phyloP scores from a whole-genome alignment of 2,329 filamentous ascomycete genomes.

The Rugonectria rugulosa region DNA sequence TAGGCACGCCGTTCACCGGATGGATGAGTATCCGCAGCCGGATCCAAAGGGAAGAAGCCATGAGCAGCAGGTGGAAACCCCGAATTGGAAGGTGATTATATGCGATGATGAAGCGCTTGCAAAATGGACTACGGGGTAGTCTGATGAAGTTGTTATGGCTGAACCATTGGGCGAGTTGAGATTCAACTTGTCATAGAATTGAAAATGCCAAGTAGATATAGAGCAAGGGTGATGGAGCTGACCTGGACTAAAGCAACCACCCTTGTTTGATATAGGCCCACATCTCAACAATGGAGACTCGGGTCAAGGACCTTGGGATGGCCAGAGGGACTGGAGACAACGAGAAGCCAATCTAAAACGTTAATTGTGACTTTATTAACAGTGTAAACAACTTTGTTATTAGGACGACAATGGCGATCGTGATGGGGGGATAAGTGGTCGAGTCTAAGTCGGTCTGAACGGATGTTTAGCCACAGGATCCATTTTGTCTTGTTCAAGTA shows the following conservation, averaged over 20 bases:
- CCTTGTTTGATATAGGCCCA: not conserved
- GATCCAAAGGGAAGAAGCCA: not conserved
- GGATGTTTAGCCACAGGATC: too few relatives aligned
- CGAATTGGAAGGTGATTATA: constrained; percentile 10
- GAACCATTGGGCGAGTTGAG: not conserved
- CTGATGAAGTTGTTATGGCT: constrained; percentile 1
- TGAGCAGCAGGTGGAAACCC: not conserved
- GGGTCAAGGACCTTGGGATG: not conserved
- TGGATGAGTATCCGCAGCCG: too few relatives aligned
- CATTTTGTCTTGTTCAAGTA: too few relatives aligned
- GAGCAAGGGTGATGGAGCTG: not conserved
- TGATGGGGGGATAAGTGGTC: too few relatives aligned
- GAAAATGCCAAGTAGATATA: not conserved
- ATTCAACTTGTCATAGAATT: not conserved
- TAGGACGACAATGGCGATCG: constrained; percentile 2
- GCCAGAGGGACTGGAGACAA: not conserved
- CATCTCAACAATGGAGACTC: not conserved
- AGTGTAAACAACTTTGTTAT: constrained; percentile 3
- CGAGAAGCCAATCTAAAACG: not conserved
- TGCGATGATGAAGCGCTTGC: not conserved
- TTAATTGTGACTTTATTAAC: not conserved
- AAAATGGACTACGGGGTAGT: constrained; percentile 1
- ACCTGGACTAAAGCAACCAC: not conserved
- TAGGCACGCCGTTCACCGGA: too few relatives aligned
- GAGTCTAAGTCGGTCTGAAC: too few relatives aligned